Evolutionary conservation across 129 eudicot species (phyloP), one percentile per base, ranked within the genome.

Genomic region (Artemisia tridentata): DNA sequence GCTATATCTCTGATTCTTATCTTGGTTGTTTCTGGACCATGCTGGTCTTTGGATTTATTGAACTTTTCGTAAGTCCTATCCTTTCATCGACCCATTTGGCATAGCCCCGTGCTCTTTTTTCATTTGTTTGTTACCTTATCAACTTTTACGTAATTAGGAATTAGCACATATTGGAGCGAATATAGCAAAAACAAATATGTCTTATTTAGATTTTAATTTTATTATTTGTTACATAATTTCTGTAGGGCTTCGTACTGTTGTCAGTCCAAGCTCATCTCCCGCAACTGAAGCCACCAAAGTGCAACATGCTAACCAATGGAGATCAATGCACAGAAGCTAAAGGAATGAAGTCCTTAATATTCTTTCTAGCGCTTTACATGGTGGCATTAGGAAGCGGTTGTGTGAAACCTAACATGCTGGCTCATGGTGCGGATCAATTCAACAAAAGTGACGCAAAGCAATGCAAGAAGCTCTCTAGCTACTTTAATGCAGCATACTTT

Each of bases 1-100:
- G 99, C 76, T 84, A 78, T 77, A 86, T 95, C 31, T 90, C 99
- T 14, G 99, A 95, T 67, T 90, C 97, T 68, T 86, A 85, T 75
- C 97, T 95, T 43, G 96, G 96, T 65, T 80, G 91, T 83, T 95
- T 85, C 77, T 88, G 99, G 96, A 90, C 96, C 85, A 88, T 90
- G 84, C 91, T 95, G 74, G 77, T 95, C 82, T 95, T 95, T 62
- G 97, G 91, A 76, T 88, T 95, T 73, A 78, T 95, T 21, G 99
- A 95, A 81, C 93, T 95, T 50, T 95, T 95, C 19, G 99, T 90
- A 85, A 62, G 88, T 65, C 19, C 4, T 11, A 59, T 59, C 65
- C 3, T 13, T 59, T 25, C 29, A n/a, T 25, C 65, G 17, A 8
- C 11, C 27, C 43, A 11, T 11, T 12, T 19, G 10, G 3, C n/a